Conservation (phyloP, 768 basidiomycete genomes). For the Scleroderma bovista region DNA sequence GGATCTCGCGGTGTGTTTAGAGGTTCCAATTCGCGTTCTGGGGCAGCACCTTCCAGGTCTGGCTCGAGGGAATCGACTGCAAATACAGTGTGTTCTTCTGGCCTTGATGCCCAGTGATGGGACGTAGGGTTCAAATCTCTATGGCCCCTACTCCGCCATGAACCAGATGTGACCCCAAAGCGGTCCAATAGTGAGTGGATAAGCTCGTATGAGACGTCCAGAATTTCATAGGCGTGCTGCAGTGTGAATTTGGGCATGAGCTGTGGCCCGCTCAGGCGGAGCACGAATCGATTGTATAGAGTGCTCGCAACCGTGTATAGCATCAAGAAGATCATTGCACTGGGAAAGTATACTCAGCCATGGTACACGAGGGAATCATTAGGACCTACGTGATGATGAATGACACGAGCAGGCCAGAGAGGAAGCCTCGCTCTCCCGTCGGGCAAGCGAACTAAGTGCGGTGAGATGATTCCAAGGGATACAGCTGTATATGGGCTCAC, state of each 20-base stretch:
- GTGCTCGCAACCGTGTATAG: conserved; percentile 64
- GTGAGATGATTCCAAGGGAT: neutral
- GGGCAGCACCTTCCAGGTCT: conserved; percentile 1
- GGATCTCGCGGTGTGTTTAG: neutral
- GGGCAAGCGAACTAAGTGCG: conserved; percentile 62
- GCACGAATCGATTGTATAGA: conserved; percentile 74
- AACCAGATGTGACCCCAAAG: conserved; percentile 8
- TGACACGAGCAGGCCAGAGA: conserved; percentile 49
- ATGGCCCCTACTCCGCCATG: conserved; percentile 9
- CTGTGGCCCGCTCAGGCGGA: conserved; percentile 64
- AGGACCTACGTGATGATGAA: conserved; percentile 54
- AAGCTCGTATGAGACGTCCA: conserved; percentile 17
- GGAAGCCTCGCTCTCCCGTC: conserved; percentile 48
- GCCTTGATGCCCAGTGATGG: conserved; percentile 29
- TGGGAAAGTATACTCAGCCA: conserved; percentile 20
- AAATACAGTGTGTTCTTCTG: conserved; percentile 25
- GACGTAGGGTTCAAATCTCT: conserved; percentile 17
- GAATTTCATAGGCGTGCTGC: conserved; percentile 17
- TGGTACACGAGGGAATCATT: neutral
- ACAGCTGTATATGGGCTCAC: conserved; percentile 36
- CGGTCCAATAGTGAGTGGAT: conserved; percentile 10
- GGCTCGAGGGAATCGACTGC: conserved; percentile 19
- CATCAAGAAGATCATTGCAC: conserved; percentile 51
- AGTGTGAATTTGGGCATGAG: conserved; percentile 62
- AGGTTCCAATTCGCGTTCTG: neutral